Evolutionary conservation across 139 green algal genomes (phyloP).

Genomic region (Chlorella sorokiniana): DNA sequence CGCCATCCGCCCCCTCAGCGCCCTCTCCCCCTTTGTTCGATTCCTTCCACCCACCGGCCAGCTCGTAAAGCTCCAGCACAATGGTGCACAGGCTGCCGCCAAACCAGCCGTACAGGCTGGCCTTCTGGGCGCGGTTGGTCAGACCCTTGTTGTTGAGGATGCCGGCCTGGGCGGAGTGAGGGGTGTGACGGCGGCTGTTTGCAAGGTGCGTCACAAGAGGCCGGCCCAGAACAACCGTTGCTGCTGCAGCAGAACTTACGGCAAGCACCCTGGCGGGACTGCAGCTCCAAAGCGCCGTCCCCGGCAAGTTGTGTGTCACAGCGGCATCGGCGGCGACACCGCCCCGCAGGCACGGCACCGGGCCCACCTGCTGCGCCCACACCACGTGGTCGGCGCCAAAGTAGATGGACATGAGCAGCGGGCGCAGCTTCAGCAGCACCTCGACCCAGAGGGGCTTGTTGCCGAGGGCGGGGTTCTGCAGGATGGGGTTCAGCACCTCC

Average conservation of each 20-base stretch:
- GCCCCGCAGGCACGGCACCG: neutral
- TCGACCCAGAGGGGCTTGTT: constrained; percentile 72
- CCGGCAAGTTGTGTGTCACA: neutral
- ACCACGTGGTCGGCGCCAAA: constrained; percentile 93
- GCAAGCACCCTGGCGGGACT: too few species aligned
- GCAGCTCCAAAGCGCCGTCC: too few species aligned
- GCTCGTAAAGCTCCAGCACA: constrained; percentile 49
- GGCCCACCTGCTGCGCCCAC: constrained; percentile 72
- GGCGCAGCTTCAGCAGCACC: constrained; percentile 84
- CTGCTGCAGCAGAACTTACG: too few species aligned
- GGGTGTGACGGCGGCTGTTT: neutral
- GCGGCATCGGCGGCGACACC: neutral
- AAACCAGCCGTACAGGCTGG: constrained; percentile 65
- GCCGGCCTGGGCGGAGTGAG: constrained; percentile 56
- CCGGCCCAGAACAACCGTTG: too few species aligned
- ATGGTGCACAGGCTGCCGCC: constrained; percentile 59
- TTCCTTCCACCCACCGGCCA: constrained; percentile 25
- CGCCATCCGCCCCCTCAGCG: neutral
- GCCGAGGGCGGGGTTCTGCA: constrained; percentile 69
- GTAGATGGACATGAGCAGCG: constrained; percentile 92
- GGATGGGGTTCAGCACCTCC: constrained; percentile 75
- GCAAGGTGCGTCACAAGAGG: too few species aligned
- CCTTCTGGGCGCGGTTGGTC: constrained; percentile 73
- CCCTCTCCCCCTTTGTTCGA: neutral
- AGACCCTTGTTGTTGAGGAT: constrained; percentile 76